phyloP scores from a whole-genome alignment of 441 rosid species.

The Gossypium schwendimanii region DNA sequence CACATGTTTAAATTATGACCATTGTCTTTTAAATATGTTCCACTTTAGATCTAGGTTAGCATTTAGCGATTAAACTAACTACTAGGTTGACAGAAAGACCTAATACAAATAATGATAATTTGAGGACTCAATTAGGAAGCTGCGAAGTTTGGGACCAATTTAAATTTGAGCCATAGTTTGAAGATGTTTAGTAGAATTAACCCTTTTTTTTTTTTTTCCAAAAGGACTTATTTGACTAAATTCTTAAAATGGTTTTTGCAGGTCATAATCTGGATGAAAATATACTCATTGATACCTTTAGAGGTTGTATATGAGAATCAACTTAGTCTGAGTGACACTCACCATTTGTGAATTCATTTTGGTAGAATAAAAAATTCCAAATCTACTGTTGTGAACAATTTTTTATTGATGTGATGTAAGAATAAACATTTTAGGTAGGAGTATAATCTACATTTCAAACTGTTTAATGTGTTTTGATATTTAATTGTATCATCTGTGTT shows the following conservation, averaged over 20 bases:
- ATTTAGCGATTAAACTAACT: too few species aligned
- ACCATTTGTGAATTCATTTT: background rate
- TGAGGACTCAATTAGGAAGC: too few species aligned
- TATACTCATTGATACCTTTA: constrained; percentile 36
- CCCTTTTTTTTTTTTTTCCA: background rate
- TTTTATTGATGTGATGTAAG: background rate
- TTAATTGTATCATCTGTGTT: background rate
- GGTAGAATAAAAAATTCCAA: background rate
- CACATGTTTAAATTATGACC: too few species aligned
- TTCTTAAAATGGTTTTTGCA: constrained; percentile 22
- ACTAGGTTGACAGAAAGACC: too few species aligned
- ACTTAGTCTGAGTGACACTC: background rate
- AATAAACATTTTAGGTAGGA: background rate
- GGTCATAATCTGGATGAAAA: constrained; percentile 57
- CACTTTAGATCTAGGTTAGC: too few species aligned
- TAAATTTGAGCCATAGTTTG: too few species aligned
- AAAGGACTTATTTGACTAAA: background rate
- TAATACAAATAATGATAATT: too few species aligned
- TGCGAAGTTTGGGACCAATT: too few species aligned
- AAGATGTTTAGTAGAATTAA: too few species aligned
- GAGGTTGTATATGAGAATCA: constrained; percentile 27
- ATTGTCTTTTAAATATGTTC: too few species aligned
- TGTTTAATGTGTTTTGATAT: background rate
- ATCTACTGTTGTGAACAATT: background rate
- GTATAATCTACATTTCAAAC: background rate